phyloP scores from a whole-genome alignment of 179 eudicot genomes.

The Beta lomatogona region DNA sequence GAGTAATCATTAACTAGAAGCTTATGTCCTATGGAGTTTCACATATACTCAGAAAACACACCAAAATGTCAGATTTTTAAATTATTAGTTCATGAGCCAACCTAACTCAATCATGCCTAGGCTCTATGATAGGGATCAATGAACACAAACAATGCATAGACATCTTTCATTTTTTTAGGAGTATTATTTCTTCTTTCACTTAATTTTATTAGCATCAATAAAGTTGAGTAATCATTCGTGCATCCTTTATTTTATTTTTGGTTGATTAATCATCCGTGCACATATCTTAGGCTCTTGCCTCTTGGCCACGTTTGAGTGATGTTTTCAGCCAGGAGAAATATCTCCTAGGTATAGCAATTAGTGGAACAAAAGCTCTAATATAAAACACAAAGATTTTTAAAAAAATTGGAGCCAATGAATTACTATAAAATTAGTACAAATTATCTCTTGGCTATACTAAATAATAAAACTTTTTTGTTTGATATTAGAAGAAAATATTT shows the following conservation, averaged over 20 bases:
- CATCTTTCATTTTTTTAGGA: neutral
- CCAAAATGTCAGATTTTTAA: neutral
- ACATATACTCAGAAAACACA: neutral
- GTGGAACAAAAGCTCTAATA: neutral
- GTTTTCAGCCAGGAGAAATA: neutral
- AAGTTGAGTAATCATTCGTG: neutral
- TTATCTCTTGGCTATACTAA: too few species aligned
- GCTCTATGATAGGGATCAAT: neutral
- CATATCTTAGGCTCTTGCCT: neutral
- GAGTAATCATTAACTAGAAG: neutral
- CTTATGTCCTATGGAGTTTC: neutral
- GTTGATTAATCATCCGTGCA: neutral
- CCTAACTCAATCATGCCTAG: constrained; percentile 18
- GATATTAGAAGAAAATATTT: too few species aligned
- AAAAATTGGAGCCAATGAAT: too few species aligned
- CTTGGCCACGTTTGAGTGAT: neutral
- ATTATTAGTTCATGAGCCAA: neutral
- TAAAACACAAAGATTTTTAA: too few species aligned
- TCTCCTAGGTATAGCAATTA: neutral
- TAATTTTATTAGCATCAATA: neutral
- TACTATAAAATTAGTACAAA: too few species aligned
- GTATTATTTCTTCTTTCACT: neutral
- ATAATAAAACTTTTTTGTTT: too few species aligned
- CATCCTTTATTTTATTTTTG: neutral
- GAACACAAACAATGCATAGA: constrained; percentile 4